phyloP scores from a whole-genome alignment of 345 rosid species.

The thale cress (Arabidopsis thaliana) region TAIR10.1 NC_003076.8:9449001-9449500 shows the following conservation, averaged over 20 bases:
- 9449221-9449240: constrained; percentile 69
- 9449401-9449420: constrained; percentile 72
- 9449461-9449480: constrained; percentile 60
- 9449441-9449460: constrained; percentile 70
- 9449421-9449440: constrained; percentile 66
- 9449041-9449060: constrained; percentile 63
- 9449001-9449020: constrained; percentile 60
- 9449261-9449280: constrained; percentile 59
- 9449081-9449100: constrained; percentile 28
- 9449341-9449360: constrained; percentile 19
- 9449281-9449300: constrained; percentile 51
- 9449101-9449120: background rate
- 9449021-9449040: constrained; percentile 86
- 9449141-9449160: constrained; percentile 54
- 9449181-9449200: constrained; percentile 63
- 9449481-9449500: constrained; percentile 59
- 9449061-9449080: constrained; percentile 70
- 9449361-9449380: constrained; percentile 85
- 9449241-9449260: constrained; percentile 62
- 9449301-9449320: background rate
- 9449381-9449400: constrained; percentile 67
- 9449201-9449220: constrained; percentile 81
- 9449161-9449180: constrained; percentile 65
- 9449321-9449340: constrained; percentile 6
- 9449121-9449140: constrained; percentile 18